phyloP scores from a whole-genome alignment of 1,284 basidiomycete genomes.

The Melampsora americana region DNA sequence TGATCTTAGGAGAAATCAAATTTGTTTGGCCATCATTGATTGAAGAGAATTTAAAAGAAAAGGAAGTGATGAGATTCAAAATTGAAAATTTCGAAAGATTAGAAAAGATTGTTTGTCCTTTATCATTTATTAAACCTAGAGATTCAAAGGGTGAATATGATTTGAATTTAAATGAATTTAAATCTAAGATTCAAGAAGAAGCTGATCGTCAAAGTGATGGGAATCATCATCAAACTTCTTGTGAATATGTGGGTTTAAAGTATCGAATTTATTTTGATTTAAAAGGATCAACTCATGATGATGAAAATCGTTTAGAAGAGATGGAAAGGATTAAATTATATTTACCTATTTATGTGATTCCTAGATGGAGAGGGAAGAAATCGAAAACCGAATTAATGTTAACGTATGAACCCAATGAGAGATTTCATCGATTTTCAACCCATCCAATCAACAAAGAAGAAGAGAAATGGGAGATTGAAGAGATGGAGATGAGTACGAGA shows the following conservation, averaged over 20 bases:
- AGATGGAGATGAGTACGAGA: neutral
- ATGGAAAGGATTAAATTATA: too few relatives aligned
- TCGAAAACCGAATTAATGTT: constrained; percentile 30
- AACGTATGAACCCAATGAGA: neutral
- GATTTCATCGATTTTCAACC: neutral
- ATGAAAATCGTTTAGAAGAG: too few relatives aligned
- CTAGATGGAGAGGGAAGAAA: constrained; percentile 4
- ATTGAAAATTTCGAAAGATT: constrained; percentile 9
- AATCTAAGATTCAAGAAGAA: too few relatives aligned
- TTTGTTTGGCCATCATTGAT: neutral
- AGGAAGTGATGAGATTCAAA: neutral
- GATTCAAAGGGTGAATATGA: too few relatives aligned
- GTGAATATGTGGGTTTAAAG: constrained; percentile 35
- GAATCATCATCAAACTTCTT: too few relatives aligned
- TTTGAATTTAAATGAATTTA: constrained; percentile 1
- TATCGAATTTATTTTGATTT: constrained; percentile 25
- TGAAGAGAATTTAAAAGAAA: neutral
- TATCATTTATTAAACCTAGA: too few relatives aligned
- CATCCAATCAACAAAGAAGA: neutral
- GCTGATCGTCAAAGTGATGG: too few relatives aligned
- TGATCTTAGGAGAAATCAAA: constrained; percentile 22
- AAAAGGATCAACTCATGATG: neutral
- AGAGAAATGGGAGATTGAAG: constrained; percentile 10
- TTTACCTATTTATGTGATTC: constrained; percentile 2
- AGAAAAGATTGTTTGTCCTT: constrained; percentile 24